These are phyloP conservation scores for Zygnema cylindricum DNA, from an alignment of 139 green algal species.

Conservation along the genomic window DNA sequence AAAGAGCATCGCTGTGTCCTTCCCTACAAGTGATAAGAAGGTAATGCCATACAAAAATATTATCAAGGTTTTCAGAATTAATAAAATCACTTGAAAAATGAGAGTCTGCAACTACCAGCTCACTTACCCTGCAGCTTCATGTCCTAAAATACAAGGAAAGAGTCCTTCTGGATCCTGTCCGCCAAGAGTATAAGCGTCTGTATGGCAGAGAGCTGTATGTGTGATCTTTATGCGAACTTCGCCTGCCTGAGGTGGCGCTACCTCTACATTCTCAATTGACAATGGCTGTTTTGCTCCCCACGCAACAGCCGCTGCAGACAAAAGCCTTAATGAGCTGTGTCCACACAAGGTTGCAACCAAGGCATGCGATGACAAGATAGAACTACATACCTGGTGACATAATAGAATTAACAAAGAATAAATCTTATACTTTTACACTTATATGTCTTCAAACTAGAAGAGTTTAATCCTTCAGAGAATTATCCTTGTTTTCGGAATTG, in stretches of 20 bases:
- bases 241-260: constrained; percentile 77
- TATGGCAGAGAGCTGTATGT: constrained; percentile 90
- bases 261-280: constrained; percentile 80
- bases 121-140: constrained; percentile 81
- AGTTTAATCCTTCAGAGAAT: not conserved
- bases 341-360: too few relatives aligned
- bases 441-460: not conserved
- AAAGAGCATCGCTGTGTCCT: too few relatives aligned
- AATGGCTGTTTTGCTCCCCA: constrained; percentile 82
- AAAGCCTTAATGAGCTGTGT: too few relatives aligned
- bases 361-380: too few relatives aligned
- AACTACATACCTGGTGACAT: not conserved
- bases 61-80: too few relatives aligned
- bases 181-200: constrained; percentile 89
- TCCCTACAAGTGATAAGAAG: too few relatives aligned
- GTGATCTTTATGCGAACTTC: constrained; percentile 86
- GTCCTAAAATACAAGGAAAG: constrained; percentile 96
- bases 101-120: constrained; percentile 1
- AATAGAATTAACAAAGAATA: not conserved
- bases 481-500: not conserved
- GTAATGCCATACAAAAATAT: too few relatives aligned
- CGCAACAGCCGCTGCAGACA: constrained; percentile 81
- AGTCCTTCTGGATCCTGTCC: constrained; percentile 80
- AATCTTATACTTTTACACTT: not conserved
- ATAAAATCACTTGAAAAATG: too few relatives aligned